These are phyloP conservation scores for Pseudonectria buxi DNA, from an alignment of 2,329 filamentous ascomycete species.

Conservation along the genomic window DNA sequence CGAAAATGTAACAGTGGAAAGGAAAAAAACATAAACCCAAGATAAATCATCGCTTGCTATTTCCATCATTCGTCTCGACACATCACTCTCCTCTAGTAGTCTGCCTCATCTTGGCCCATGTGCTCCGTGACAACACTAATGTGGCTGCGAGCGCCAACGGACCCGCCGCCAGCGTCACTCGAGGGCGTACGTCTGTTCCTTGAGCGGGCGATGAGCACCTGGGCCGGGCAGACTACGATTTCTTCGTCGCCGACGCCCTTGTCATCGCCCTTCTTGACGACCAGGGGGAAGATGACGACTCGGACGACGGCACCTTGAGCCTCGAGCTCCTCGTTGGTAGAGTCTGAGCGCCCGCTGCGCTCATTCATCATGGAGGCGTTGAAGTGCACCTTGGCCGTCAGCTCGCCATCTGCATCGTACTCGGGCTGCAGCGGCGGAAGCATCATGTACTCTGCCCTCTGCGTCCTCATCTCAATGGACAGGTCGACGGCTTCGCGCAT, in stretches of 20 bases:
- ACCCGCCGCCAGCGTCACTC: conserved; percentile 46
- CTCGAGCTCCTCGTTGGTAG: conserved; percentile 73
- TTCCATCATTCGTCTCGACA: conserved; percentile 13
- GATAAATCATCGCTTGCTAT: conserved; percentile 9
- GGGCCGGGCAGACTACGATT: conserved; percentile 89
- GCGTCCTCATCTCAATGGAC: conserved; percentile 94
- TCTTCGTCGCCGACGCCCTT: conserved; percentile 82
- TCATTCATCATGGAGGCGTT: conserved; percentile 94
- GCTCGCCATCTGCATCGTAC: conserved; percentile 87
- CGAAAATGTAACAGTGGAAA: conserved; percentile 3
- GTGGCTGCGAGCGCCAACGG: conserved; percentile 31
- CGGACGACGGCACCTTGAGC: conserved; percentile 70
- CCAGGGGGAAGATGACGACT: conserved; percentile 89
- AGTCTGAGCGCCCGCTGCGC: conserved; percentile 57
- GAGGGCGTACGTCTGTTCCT: conserved; percentile 37
- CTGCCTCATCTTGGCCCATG: conserved; percentile 27
- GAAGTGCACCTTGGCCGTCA: conserved; percentile 82
- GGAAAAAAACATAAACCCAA: conserved; percentile 8
- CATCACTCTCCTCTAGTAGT: conserved; percentile 28
- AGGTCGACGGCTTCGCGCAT: conserved; percentile 83
- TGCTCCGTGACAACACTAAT: conserved; percentile 31
- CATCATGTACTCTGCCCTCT: conserved; percentile 98
- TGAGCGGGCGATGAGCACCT: conserved; percentile 70
- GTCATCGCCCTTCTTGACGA: conserved; percentile 94
- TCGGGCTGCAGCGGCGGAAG: conserved; percentile 89